Percentiles rank a stretch among this genome's conserved stretches.
These are phyloP conservation scores for Colletotrichum coccodes DNA, from an alignment of 2,329 filamentous ascomycete genomes.

Conservation along the genomic window DNA sequence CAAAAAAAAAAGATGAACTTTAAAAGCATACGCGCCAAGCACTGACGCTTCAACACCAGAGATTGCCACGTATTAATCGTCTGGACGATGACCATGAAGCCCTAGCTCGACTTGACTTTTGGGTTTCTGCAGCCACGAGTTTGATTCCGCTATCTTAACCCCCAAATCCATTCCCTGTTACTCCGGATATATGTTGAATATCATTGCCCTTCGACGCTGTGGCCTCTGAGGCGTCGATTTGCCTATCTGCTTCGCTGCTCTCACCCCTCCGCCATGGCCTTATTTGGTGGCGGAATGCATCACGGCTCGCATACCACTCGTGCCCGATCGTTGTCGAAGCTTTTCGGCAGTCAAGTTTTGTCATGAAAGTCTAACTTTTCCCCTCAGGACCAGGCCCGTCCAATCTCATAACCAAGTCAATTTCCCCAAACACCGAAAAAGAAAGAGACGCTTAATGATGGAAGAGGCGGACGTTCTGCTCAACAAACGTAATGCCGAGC, in stretches of 20 bases:
- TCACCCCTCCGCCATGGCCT: background rate
- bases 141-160: constrained; percentile 1
- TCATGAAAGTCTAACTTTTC: constrained; percentile 12
- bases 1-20: background rate
- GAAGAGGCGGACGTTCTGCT: constrained; percentile 94
- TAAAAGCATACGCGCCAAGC: constrained; percentile 1
- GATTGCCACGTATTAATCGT: background rate
- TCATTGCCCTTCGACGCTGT: constrained; percentile 9
- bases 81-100: background rate
- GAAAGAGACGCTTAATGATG: constrained; percentile 74
- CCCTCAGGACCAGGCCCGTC: constrained; percentile 3
- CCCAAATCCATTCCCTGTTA: constrained; percentile 15
- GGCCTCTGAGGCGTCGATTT: background rate
- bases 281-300: background rate
- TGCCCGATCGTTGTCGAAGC: background rate
- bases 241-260: background rate
- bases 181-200: constrained; percentile 33
- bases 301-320: background rate
- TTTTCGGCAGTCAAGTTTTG: background rate
- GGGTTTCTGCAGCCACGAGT: constrained; percentile 5
- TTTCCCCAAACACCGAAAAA: constrained; percentile 23
- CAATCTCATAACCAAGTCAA: constrained; percentile 19
- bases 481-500: constrained; percentile 91
- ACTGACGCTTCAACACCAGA: background rate
- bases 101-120: background rate